Base-by-base conservation (phyloP, 306 rosid species). In the Hippophae gyantsensis region DNA sequence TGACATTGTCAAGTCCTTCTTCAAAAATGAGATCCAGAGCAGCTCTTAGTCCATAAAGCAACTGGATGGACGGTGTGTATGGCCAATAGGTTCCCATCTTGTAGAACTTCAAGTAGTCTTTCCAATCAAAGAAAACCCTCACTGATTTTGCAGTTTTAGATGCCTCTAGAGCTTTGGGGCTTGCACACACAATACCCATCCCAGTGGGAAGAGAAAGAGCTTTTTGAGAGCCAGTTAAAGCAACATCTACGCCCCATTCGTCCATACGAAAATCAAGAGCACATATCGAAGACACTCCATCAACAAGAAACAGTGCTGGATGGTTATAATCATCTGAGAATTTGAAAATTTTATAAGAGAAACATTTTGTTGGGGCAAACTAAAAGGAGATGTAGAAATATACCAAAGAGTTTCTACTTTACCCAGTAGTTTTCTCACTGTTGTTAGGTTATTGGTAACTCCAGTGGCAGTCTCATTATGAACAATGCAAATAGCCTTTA, bases 151-250 rank as follows among this genome's bases (percentile, higher is more conserved):
- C 93, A 63, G 76, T 69, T 78, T 86, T 84, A 12, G 97, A 60
- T 52, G 99, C 99, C 77, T 88, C 99, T 42, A 93, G 57, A 18
- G 97, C 97, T 73, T 79, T 89, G 57, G 99, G 95, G 69, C 99
- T 67, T 14, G 99, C 99, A 67, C 94, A 82, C 51, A 93, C 85
- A 79, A 93, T 69, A 0, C 99, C 99, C 1, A 93, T 52, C 32
- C 99, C 99, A 46, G 99, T 93, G 53, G 99, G 99, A 63, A 93
- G 99, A 61, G 99, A 93, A 60, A 93, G 99, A 50, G 99, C 99
- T 48, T 93, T 93, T 72, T 93, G 99, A 57, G 99, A 93, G 53
- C 99, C 99, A 60, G 99, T 93, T 69, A 93, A 67, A 57, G 97
- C 97, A 76, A 93, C 99, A 75, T 93, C 99, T 1, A 93, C 66